Evolutionary conservation across 2,329 filamentous ascomycete genomes (phyloP).

Genomic region (Neonectria ditissima): DNA sequence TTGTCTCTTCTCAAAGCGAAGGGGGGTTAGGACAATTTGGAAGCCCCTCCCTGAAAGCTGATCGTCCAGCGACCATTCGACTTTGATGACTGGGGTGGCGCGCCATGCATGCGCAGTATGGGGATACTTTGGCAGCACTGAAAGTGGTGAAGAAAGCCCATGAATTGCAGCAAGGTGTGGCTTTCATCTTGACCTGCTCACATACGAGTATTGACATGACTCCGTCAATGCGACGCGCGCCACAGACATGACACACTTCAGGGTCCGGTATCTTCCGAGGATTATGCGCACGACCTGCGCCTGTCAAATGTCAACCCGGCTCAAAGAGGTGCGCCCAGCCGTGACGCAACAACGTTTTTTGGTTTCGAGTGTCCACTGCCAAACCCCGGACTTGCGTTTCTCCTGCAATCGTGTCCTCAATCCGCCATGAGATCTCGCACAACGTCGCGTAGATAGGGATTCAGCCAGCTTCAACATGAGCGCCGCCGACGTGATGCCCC

Average conservation of each 20-base stretch:
- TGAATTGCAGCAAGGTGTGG: constrained; percentile 1
- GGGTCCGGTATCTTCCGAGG: constrained; percentile 41
- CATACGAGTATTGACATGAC: background rate
- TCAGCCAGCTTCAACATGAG: constrained; percentile 34
- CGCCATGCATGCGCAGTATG: constrained; percentile 17
- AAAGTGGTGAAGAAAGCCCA: constrained; percentile 5
- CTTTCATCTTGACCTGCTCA: constrained; percentile 3
- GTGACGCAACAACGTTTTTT: constrained; percentile 42
- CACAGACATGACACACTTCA: constrained; percentile 12
- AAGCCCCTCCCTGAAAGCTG: constrained; percentile 7
- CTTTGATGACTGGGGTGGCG: constrained; percentile 4
- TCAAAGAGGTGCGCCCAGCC: constrained; percentile 35
- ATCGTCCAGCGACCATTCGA: constrained; percentile 5
- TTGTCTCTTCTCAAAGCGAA: background rate
- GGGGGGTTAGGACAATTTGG: background rate
- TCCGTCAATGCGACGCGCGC: constrained; percentile 3
- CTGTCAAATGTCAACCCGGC: constrained; percentile 30
- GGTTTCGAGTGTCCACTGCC: constrained; percentile 10
- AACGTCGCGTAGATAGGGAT: constrained; percentile 36
- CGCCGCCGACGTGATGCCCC: constrained; percentile 30
- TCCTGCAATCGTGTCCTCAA: constrained; percentile 40
- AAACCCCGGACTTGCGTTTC: background rate
- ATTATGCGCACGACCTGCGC: constrained; percentile 39
- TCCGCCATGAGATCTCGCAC: constrained; percentile 40
- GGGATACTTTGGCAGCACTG: background rate